A percentile compares a stretch with the other conserved stretches of the same genome.
These are phyloP conservation scores for Penicillium sp. DNA, from an alignment of 2,329 filamentous ascomycete species.

Conservation along the genomic window DNA sequence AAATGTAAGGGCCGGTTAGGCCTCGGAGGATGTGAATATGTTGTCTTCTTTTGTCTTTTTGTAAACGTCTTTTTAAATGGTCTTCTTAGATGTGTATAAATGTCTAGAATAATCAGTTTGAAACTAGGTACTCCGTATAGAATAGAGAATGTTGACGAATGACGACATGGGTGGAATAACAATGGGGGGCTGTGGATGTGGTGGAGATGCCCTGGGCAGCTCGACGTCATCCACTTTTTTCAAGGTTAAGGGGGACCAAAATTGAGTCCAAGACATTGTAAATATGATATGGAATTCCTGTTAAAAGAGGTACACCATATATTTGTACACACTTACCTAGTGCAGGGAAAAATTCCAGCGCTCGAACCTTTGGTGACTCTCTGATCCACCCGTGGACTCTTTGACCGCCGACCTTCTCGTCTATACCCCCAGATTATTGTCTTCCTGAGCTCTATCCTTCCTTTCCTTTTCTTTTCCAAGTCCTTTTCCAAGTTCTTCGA, in stretches of 20 bases:
- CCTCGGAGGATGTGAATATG: not conserved
- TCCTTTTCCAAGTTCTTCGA: not conserved
- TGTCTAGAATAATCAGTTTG: not conserved
- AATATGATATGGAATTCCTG: not conserved
- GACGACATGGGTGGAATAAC: conserved; percentile 2
- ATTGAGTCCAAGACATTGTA: not conserved
- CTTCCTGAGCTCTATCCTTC: not conserved
- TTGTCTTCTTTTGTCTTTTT: not conserved
- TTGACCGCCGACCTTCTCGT: not conserved
- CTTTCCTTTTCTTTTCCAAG: not conserved
- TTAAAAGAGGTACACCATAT: not conserved
- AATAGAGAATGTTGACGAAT: not conserved
- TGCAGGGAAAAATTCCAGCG: not conserved
- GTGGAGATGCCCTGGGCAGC: not conserved
- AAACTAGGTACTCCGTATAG: not conserved
- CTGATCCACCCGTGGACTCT: conserved; percentile 20
- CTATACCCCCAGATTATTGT: not conserved
- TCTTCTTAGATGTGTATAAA: not conserved
- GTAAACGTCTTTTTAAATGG: not conserved
- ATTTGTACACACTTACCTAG: not conserved
- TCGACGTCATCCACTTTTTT: conserved; percentile 3
- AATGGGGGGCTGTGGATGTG: not conserved
- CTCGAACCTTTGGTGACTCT: not conserved
- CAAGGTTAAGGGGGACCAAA: not conserved
- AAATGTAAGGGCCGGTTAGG: too few relatives aligned